These are phyloP conservation scores for Yamadazyma pseudoaaseri DNA, from an alignment of 1,139 yeast species.

Conservation along the genomic window DNA sequence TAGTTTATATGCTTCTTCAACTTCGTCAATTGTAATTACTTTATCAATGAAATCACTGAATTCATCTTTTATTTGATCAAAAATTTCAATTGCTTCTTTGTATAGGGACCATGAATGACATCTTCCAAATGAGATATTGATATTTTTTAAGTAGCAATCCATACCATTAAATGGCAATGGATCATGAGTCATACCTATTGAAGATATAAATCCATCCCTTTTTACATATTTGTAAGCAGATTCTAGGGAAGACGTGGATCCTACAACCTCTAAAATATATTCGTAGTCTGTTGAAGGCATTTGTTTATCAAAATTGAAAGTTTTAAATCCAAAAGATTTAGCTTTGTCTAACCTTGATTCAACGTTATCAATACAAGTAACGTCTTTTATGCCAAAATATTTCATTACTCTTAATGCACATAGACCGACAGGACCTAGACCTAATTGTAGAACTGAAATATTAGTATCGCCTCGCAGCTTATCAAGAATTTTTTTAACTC, in stretches of 20 bases:
- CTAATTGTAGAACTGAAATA: slow-evolving; percentile 49
- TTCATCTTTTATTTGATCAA: slow-evolving; percentile 42
- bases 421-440: slow-evolving; percentile 67
- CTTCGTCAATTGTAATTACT: slow-evolving; percentile 42
- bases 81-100: slow-evolving; percentile 50
- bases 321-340: slow-evolving; percentile 41
- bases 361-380: slow-evolving; percentile 54
- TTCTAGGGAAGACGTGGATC: slow-evolving; percentile 49
- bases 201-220: slow-evolving; percentile 57
- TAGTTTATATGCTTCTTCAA: slow-evolving; percentile 45
- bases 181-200: slow-evolving; percentile 64
- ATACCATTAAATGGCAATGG: slow-evolving; percentile 57
- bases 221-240: slow-evolving; percentile 55
- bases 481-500: slow-evolving; percentile 50
- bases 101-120: slow-evolving; percentile 63
- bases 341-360: slow-evolving; percentile 49
- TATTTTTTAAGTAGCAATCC: slow-evolving; percentile 57
- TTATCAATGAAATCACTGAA: slow-evolving; percentile 51
- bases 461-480: slow-evolving; percentile 25
- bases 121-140: slow-evolving; percentile 61
- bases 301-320: slow-evolving; percentile 36
- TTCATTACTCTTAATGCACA: slow-evolving; percentile 52
- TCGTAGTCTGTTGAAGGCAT: slow-evolving; percentile 37
- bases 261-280: slow-evolving; percentile 59
- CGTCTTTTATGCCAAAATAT: slow-evolving; percentile 43